These are phyloP conservation scores for Ehretia macrophylla DNA, from an alignment of 257 asterid species.

Conservation along the genomic window DNA sequence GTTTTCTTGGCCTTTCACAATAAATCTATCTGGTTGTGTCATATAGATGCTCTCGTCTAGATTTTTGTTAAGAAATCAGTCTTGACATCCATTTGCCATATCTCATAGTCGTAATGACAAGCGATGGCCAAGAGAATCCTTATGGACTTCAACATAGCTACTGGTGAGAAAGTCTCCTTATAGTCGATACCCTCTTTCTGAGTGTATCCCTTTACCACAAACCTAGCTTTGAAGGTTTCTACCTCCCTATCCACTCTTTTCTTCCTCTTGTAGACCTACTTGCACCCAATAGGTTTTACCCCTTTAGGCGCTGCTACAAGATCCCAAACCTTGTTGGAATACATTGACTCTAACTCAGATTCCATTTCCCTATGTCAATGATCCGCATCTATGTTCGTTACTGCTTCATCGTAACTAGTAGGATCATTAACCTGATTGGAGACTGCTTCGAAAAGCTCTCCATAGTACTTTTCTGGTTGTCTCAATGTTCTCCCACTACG, in stretches of 20 bases:
- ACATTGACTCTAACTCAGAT: not conserved
- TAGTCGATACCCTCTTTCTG: not conserved
- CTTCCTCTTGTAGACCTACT: conserved; percentile 2
- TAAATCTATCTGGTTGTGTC: not conserved
- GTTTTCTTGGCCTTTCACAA: not conserved
- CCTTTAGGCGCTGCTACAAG: not conserved
- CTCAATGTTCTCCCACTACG: not conserved
- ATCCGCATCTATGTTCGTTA: not conserved
- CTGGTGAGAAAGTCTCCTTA: not conserved
- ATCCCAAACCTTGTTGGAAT: not conserved
- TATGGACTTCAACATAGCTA: not conserved
- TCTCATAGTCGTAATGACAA: not conserved
- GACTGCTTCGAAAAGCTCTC: not conserved
- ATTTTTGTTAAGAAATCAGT: not conserved
- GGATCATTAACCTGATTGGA: not conserved
- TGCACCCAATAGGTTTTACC: not conserved
- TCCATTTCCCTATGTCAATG: not conserved
- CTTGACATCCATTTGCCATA: conserved; percentile 2
- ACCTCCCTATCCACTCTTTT: not conserved
- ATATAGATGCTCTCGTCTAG: not conserved
- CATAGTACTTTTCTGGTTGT: not conserved
- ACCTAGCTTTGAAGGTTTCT: conserved; percentile 2
- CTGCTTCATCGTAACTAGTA: not conserved
- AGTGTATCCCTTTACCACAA: not conserved
- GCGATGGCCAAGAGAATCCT: not conserved